Percentiles rank a stretch among this genome's conserved stretches.
Evolutionary conservation across 2,329 filamentous ascomycete genomes (phyloP).

Genomic region (Madurella fahalii): DNA sequence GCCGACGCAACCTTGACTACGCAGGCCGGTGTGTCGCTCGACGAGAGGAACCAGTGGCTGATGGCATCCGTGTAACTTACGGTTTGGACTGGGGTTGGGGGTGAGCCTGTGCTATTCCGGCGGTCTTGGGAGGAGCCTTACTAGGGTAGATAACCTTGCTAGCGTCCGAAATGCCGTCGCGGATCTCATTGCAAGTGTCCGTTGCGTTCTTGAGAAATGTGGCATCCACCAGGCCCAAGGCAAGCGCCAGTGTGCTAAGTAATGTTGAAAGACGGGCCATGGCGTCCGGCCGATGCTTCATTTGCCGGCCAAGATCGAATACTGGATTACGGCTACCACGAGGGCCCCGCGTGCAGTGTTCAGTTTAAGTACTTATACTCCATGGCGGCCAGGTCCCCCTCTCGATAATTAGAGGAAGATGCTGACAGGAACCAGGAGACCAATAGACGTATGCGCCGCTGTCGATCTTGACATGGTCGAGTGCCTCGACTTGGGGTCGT

Average conservation of each 20-base stretch:
- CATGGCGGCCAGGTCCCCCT: too few species aligned
- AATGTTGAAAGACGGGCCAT: neutral
- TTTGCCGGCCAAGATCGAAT: neutral
- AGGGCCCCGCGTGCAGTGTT: neutral
- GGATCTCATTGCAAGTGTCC: conserved; percentile 7
- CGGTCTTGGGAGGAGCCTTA: neutral
- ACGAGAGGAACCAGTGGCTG: conserved; percentile 30
- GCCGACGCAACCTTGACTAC: conserved; percentile 26
- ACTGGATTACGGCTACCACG: neutral
- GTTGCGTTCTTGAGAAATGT: neutral
- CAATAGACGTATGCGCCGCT: too few species aligned
- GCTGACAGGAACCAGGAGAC: too few species aligned
- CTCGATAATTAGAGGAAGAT: too few species aligned
- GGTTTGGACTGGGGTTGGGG: neutral
- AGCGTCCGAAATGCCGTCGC: neutral
- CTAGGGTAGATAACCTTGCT: conserved; percentile 16
- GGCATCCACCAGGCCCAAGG: neutral
- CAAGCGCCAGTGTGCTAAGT: neutral
- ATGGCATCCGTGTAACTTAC: conserved; percentile 9
- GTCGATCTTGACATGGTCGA: too few species aligned
- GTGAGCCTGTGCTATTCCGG: neutral
- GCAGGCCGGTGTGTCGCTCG: conserved; percentile 25
- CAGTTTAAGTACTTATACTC: too few species aligned
- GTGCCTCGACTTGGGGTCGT: too few species aligned
- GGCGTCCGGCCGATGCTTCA: neutral